phyloP scores from a whole-genome alignment of 2,329 filamentous ascomycete species.

The Botrytis squamosa region DNA sequence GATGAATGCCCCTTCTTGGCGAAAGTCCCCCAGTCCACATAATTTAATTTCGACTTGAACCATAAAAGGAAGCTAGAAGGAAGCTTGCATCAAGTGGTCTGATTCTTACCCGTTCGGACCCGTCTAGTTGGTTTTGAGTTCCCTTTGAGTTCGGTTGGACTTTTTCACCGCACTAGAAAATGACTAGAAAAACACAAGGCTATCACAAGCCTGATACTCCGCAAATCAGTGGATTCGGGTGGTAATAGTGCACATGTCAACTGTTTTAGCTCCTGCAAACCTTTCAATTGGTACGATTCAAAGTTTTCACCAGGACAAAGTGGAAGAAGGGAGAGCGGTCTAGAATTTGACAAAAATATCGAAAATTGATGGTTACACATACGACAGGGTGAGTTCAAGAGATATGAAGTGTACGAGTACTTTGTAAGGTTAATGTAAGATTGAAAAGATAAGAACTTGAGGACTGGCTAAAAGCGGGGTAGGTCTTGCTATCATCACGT shows the following conservation, averaged over 20 bases:
- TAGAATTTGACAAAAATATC: not conserved
- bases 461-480: not conserved
- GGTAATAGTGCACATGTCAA: not conserved
- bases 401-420: no score
- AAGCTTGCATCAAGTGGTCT: not conserved
- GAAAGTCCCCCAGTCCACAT: not conserved
- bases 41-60: not conserved
- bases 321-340: not conserved
- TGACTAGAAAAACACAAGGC: not conserved
- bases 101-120: not conserved
- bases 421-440: not conserved
- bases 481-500: not conserved
- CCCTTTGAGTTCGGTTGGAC: not conserved
- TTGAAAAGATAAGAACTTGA: not conserved
- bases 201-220: not conserved
- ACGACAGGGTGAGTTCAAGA: not conserved
- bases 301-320: not conserved
- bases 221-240: slow-evolving; percentile 1
- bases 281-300: not conserved
- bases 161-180: not conserved
- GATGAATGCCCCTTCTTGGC: slow-evolving; percentile 6
- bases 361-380: not conserved
- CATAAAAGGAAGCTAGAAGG: not conserved
- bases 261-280: not conserved
- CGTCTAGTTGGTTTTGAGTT: not conserved